Conservation (phyloP, 2,329 filamentous ascomycete species). For the Grosmannia serpens region DNA sequence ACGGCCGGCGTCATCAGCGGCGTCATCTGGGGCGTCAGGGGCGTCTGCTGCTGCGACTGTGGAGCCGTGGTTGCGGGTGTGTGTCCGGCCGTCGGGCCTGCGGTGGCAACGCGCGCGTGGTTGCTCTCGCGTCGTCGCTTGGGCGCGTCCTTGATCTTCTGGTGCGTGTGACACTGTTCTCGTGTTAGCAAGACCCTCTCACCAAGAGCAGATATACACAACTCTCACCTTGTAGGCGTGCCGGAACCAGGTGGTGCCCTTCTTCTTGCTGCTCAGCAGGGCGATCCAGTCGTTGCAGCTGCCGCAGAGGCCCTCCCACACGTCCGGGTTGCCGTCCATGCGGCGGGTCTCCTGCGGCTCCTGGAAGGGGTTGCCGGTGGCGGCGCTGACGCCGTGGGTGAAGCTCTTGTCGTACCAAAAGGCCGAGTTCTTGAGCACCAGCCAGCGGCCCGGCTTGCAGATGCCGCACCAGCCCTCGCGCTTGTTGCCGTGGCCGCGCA, state of each 20-base stretch:
- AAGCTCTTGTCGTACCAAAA: conserved; percentile 94
- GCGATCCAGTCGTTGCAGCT: conserved; percentile 74
- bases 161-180: conserved; percentile 55
- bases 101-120: conserved; percentile 29
- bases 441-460: conserved; percentile 76
- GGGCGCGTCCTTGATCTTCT: conserved; percentile 59
- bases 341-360: conserved; percentile 63
- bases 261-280: conserved; percentile 76
- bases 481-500: conserved; percentile 76
- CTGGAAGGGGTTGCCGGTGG: conserved; percentile 67
- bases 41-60: not conserved
- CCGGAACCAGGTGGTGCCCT: conserved; percentile 84
- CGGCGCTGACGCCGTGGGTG: conserved; percentile 74
- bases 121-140: conserved; percentile 55
- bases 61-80: not conserved
- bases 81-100: not conserved
- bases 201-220: not conserved
- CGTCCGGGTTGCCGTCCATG: conserved; percentile 70
- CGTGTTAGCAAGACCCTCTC: not conserved
- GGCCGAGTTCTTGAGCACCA: conserved; percentile 79
- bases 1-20: conserved; percentile 14
- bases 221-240: conserved; percentile 70
- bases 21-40: conserved; percentile 33
- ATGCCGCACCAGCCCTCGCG: conserved; percentile 84
- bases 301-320: conserved; percentile 70